These are phyloP conservation scores for Brassica napus DNA, from an alignment of 345 rosid genomes.

Conservation along the genomic window Da-Ae NC_063436.1:9760001-9760500, in stretches of 20 bases:
- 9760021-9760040: neutral
- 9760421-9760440: conserved; percentile 35
- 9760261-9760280: neutral
- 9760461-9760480: conserved; percentile 25
- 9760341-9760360: neutral
- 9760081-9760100: conserved; percentile 12
- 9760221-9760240: neutral
- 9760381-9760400: conserved; percentile 37
- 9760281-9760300: neutral
- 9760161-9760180: neutral
- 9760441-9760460: neutral
- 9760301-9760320: neutral
- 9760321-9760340: conserved; percentile 35
- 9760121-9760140: conserved; percentile 8
- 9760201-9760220: neutral
- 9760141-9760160: conserved; percentile 1
- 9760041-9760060: conserved; percentile 11
- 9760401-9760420: conserved; percentile 35
- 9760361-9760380: conserved; percentile 40
- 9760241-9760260: neutral
- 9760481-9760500: conserved; percentile 32
- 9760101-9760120: neutral
- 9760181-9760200: neutral
- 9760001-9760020: neutral
- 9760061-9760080: conserved; percentile 23